phyloP scores from a whole-genome alignment of 2,329 filamentous ascomycete species.

The Aspergillus japonicus region DNA sequence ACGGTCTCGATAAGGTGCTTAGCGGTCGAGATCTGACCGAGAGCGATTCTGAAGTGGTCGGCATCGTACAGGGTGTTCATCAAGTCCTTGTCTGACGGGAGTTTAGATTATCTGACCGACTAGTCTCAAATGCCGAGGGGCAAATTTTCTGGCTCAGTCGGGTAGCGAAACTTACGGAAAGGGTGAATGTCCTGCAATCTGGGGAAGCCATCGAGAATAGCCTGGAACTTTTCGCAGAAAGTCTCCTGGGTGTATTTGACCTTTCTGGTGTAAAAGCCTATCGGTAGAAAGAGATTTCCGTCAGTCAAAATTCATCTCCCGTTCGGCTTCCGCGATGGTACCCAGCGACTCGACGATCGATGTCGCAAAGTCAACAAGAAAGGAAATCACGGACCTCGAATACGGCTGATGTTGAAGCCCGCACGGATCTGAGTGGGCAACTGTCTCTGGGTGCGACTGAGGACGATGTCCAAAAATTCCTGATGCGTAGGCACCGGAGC shows the following conservation, averaged over 20 bases:
- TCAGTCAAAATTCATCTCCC: slow-evolving; percentile 11
- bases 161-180: slow-evolving; percentile 63
- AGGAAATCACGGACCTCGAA: slow-evolving; percentile 55
- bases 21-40: slow-evolving; percentile 92
- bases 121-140: slow-evolving; percentile 18
- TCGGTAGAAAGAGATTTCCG: slow-evolving; percentile 22
- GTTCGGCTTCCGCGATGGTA: not conserved
- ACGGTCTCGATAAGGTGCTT: slow-evolving; percentile 97
- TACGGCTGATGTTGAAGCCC: slow-evolving; percentile 94
- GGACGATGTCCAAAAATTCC: slow-evolving; percentile 96
- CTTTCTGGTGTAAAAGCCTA: slow-evolving; percentile 92
- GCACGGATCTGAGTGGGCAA: slow-evolving; percentile 93
- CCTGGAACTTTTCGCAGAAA: slow-evolving; percentile 87
- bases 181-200: slow-evolving; percentile 92
- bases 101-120: slow-evolving; percentile 17
- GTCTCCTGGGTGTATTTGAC: slow-evolving; percentile 98
- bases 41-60: slow-evolving; percentile 94
- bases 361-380: not conserved
- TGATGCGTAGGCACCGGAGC: slow-evolving; percentile 85
- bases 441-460: slow-evolving; percentile 87
- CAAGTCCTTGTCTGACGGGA: slow-evolving; percentile 64
- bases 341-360: not conserved
- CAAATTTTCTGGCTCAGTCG: not conserved
- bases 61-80: slow-evolving; percentile 98
- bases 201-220: slow-evolving; percentile 90